phyloP scores from a whole-genome alignment of 202 grass and related monocot genomes.

The Dendrocalamus latiflorus region DNA sequence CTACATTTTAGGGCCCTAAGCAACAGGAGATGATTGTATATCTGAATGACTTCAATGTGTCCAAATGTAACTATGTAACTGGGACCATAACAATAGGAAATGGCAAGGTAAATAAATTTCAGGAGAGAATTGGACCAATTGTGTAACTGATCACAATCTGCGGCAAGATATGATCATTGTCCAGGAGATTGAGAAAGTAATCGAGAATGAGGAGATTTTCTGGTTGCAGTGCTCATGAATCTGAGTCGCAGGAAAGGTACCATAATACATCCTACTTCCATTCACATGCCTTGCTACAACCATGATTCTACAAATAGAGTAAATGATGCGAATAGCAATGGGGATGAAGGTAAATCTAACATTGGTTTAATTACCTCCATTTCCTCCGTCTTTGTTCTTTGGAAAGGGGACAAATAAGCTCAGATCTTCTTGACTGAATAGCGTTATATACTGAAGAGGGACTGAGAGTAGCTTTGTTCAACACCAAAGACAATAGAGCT shows the following conservation, averaged over 20 bases:
- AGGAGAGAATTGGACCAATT: neutral
- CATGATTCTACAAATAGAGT: neutral
- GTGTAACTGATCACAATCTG: neutral
- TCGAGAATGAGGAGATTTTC: neutral
- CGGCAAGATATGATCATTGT: neutral
- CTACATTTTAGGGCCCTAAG: constrained; percentile 25
- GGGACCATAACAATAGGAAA: constrained; percentile 8
- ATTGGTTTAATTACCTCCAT: neutral
- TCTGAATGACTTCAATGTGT: constrained; percentile 22
- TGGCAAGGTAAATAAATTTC: neutral
- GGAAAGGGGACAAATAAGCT: neutral
- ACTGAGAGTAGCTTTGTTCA: neutral
- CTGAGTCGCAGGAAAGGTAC: neutral
- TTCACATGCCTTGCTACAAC: neutral
- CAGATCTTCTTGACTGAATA: neutral
- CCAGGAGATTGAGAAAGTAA: neutral
- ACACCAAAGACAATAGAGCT: neutral
- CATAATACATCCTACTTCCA: neutral
- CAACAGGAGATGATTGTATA: constrained; percentile 23
- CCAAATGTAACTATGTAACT: constrained; percentile 1
- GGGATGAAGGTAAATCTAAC: neutral
- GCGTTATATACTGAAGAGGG: neutral
- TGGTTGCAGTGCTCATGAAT: neutral
- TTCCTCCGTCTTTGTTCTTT: neutral
- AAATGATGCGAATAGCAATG: neutral